Base-by-base conservation (phyloP, 1,284 basidiomycete species). In the Malassezia pachydermatis region DNA sequence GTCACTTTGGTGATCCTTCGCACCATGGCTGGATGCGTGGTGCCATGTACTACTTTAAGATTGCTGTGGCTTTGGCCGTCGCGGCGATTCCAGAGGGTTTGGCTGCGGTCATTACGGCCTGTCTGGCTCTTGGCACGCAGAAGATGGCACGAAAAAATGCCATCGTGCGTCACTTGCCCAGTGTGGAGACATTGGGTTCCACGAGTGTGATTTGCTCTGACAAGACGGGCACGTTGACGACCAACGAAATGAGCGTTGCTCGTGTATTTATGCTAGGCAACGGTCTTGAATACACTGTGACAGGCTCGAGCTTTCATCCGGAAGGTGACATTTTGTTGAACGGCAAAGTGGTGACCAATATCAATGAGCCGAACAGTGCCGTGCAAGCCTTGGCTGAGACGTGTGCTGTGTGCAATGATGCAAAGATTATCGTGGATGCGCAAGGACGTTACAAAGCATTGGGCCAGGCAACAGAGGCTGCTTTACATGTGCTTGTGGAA, bases 401-500 rank as follows among this genome's bases (percentile, higher is more conserved):
- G 11, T 63, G 58, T 29, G 60, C 68, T 22, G 48, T 71, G 41
- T 71, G 68, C 60, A 71, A 70, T 55, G 68, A 71, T 39, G 55
- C 65, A 6, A 53, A 58, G 33, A 55, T 71, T 30, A 39, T 55
- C 10, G 41, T 65, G 34, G 58, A 65, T 38, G 86, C 90, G 36
- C 88, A 85, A 71, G 77, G 79, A 36, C 65, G 76, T 1, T 95
- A 94, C 73, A 73, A 77, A 47, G 89, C 87, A 62, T 80, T 99
- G 34, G 92, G 92, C 19, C 90, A 98, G 75, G 92, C 94, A 7
- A 99, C 94, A 2, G 92, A 71, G 51, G 67, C 67, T 3, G 67
- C 67, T 7, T 57, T 71, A 35, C 65, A 65, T 41, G 64, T 66
- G 32, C 80, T 98, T 5, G 88, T 83, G 17, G 92, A 98, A 75